These are phyloP conservation scores for Myxozyma sirexii DNA, from an alignment of 805 yeast species.

Conservation along the genomic window DNA sequence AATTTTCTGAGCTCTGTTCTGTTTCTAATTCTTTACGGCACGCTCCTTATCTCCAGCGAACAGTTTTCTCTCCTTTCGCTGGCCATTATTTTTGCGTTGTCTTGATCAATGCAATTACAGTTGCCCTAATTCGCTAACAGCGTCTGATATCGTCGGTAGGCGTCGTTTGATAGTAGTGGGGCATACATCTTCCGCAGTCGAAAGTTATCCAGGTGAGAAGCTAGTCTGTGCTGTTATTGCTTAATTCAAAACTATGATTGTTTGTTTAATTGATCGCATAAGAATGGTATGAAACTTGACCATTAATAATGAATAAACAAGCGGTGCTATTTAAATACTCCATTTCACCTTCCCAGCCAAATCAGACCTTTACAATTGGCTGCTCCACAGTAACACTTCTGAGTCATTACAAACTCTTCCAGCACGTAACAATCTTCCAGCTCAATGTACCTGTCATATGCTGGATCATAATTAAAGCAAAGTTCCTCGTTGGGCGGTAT, in stretches of 20 bases:
- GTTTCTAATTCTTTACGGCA: conserved; percentile 4
- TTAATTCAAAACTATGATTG: no score
- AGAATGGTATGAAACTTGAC: no score
- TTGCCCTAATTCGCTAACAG: conserved; percentile 27
- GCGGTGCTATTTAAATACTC: no score
- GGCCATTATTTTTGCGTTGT: conserved; percentile 19
- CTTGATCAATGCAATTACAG: conserved; percentile 4
- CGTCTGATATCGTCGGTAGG: conserved; percentile 12
- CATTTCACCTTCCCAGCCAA: conserved; percentile 9
- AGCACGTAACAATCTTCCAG: conserved; percentile 5
- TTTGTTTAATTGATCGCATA: no score
- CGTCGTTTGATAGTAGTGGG: conserved; percentile 29
- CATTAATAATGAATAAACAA: no score
- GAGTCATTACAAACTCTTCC: conserved; percentile 9
- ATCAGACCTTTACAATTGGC: conserved; percentile 7
- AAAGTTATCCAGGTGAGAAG: no score
- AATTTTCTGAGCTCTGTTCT: neutral
- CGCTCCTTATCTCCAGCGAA: conserved; percentile 22
- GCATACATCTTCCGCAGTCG: conserved; percentile 4
- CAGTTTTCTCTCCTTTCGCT: conserved; percentile 4
- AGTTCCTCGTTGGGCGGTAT: conserved; percentile 27
- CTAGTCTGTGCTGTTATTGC: no score
- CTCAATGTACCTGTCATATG: neutral
- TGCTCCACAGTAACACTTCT: conserved; percentile 17
- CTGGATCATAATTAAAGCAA: conserved; percentile 21